Base-by-base conservation (phyloP, 805 yeast genomes). In the Pachysolen tannophilus region DNA sequence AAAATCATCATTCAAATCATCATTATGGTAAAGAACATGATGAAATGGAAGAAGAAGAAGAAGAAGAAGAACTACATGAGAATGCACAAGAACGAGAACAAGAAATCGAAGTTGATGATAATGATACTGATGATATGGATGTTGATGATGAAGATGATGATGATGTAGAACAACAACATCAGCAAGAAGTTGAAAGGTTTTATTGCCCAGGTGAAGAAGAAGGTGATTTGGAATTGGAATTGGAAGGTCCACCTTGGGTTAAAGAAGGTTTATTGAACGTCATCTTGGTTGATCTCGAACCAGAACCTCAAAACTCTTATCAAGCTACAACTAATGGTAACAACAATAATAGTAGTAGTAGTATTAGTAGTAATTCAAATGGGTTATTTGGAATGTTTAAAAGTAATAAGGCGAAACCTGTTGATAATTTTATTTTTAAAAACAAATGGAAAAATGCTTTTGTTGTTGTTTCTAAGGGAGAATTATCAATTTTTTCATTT, bases 171-270 rank as follows among this genome's bases (percentile, higher is more conserved):
- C 13, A 11, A 23, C 26, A 11, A 11, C 13, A 11, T 23, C 13
- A 23, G 13, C 13, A 23, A 3, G 6, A 15, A 17, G 33, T 25
- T 10, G 34, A 29, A 3, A 32, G 28, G 6, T 39, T 36, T 16
- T 13, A 31, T 8, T 39, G 38, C 25, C 37, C 47, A 7, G 39
- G 49, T 10, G 65, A 60, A 44, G 68, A 69, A 43, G 67, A 67
- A 21, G 68, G 65, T 39, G 86, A 80, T 52, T 64, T 72, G 43
- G 72, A 71, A 26, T 60, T 80, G 38, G 87, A 78, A 47, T 60
- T 75, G 30, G 67, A 68, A 34, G 90, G 90, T 2, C 76, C 88
- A 1, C 90, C 92, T 1, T 82, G 84, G 75, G 66, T 78, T 38
- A 78, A 82, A 49, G 90, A 82, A 56, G 90, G 92, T 2, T 48